Percentiles rank a stretch among this genome's conserved stretches.
Conservation (phyloP, 2,329 filamentous ascomycete species). For the Elsinoe necatrix region DNA sequence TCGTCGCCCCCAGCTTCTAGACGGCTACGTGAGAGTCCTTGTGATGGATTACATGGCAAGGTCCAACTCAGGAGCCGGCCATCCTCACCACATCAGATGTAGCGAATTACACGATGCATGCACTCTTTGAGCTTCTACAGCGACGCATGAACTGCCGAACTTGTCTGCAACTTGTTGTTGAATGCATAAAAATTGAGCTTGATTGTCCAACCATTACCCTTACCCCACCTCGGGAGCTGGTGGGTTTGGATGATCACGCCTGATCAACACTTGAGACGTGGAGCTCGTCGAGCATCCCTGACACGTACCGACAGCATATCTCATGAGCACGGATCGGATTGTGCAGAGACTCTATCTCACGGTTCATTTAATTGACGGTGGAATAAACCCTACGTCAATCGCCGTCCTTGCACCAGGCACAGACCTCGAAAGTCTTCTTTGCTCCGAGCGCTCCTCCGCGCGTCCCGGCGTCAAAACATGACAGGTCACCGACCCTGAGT, state of each 20-base stretch:
- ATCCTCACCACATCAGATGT: no score
- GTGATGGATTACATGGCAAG: no score
- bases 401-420: conserved; percentile 1
- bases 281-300: neutral
- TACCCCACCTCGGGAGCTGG: neutral
- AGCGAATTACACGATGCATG: no score
- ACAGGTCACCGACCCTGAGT: neutral
- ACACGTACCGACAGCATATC: neutral
- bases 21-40: no score
- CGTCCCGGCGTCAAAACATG: neutral
- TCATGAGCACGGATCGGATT: neutral
- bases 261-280: neutral
- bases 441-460: neutral
- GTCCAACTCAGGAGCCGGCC: no score
- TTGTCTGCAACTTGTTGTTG: no score
- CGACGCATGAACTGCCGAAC: no score
- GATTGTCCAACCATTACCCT: no score
- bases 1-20: no score
- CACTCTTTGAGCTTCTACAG: no score
- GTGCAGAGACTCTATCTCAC: neutral
- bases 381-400: neutral
- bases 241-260: neutral
- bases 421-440: neutral
- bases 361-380: neutral
- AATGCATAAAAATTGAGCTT: no score